phyloP scores from a whole-genome alignment of 441 rosid genomes.

The Bruguiera hainesii region DNA sequence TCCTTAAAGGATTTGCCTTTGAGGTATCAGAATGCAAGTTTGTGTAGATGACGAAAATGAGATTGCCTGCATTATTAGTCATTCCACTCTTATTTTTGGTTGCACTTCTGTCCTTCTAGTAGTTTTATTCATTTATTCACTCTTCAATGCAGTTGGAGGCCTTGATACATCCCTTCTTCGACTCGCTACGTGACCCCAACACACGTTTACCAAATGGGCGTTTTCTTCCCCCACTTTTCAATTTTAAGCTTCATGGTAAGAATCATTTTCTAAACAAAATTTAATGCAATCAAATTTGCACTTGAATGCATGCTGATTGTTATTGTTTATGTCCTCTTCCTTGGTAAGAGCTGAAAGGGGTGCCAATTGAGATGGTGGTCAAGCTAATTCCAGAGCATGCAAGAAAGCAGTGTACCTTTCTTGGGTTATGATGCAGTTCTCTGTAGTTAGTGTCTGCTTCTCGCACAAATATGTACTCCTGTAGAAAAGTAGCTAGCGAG shows the following conservation, averaged over 20 bases:
- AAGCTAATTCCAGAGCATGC: conserved; percentile 92
- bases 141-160: conserved; percentile 58
- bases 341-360: conserved; percentile 75
- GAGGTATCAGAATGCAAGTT: not conserved
- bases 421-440: conserved; percentile 46
- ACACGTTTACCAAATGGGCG: conserved; percentile 81
- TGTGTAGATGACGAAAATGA: not conserved
- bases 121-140: not conserved
- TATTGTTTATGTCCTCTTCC: conserved; percentile 4
- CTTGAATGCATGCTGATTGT: not conserved
- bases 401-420: conserved; percentile 73
- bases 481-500: conserved; percentile 39
- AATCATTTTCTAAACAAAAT: not conserved
- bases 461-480: conserved; percentile 35
- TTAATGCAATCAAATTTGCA: not conserved
- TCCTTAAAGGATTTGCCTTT: no score
- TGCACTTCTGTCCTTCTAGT: not conserved
- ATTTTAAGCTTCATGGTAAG: conserved; percentile 76
- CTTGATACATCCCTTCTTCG: conserved; percentile 83
- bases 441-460: conserved; percentile 30
- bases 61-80: no score
- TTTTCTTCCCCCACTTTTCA: conserved; percentile 87
- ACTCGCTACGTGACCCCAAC: conserved; percentile 81
- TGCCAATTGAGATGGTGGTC: conserved; percentile 54
- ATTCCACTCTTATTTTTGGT: not conserved